A percentile compares a stretch with the other conserved stretches of the same genome.
Evolutionary conservation across 345 rosid species (phyloP).

Genomic region (Eutrema heterophyllum): DNA sequence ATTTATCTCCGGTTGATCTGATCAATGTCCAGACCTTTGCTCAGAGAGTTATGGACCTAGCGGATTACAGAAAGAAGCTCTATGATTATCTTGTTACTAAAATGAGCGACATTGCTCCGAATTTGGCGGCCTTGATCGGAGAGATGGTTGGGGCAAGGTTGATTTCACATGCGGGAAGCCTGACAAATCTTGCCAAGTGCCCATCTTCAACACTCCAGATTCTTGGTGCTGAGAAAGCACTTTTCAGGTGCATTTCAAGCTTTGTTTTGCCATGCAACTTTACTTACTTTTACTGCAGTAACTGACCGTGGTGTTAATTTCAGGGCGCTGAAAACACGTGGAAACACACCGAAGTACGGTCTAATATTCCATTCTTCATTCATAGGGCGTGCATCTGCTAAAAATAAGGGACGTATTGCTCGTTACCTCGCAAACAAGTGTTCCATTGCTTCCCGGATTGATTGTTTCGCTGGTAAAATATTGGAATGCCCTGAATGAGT

Average conservation of each 20-base stretch:
- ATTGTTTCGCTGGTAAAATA: constrained; percentile 76
- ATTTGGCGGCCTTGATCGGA: constrained; percentile 86
- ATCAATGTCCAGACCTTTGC: constrained; percentile 80
- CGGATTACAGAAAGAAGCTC: constrained; percentile 84
- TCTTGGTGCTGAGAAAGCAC: constrained; percentile 95
- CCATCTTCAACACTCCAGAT: constrained; percentile 99
- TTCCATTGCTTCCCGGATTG: constrained; percentile 89
- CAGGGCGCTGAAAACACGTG: constrained; percentile 92
- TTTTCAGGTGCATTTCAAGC: constrained; percentile 56
- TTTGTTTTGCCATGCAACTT: not conserved
- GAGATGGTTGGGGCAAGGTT: constrained; percentile 90
- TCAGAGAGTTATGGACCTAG: constrained; percentile 76
- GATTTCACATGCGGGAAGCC: constrained; percentile 99
- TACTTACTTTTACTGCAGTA: not conserved
- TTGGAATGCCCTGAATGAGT: not conserved
- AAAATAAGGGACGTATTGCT: constrained; percentile 96
- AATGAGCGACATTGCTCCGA: constrained; percentile 95
- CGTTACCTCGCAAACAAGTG: constrained; percentile 96
- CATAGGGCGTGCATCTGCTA: constrained; percentile 83
- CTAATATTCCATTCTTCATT: constrained; percentile 91
- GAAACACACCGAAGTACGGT: constrained; percentile 97
- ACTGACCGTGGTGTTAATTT: not conserved
- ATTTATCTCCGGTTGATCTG: constrained; percentile 75
- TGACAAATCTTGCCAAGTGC: constrained; percentile 92
- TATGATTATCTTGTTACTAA: constrained; percentile 79